Evolutionary conservation across 2,329 filamentous ascomycete species (phyloP).

Genomic region (Botryotinia globosa): DNA sequence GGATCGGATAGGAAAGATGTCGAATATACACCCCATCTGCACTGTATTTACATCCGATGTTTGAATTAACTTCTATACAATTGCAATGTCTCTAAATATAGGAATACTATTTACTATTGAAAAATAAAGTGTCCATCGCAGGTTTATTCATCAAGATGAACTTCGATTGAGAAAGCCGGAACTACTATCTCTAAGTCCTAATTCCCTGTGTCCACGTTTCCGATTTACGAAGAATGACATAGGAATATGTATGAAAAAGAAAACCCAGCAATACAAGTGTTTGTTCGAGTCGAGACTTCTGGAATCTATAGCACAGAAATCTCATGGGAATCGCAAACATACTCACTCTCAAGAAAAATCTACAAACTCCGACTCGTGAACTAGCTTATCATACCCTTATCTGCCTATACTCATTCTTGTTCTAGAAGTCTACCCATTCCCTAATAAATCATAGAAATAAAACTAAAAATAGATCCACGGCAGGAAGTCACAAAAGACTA

Average conservation of each 20-base stretch:
- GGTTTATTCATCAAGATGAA: no score
- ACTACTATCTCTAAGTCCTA: background rate
- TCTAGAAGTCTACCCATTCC: background rate
- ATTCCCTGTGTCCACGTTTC: background rate
- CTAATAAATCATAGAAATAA: background rate
- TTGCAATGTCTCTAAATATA: background rate
- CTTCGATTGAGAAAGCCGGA: background rate
- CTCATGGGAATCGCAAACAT: background rate
- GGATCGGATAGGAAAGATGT: background rate
- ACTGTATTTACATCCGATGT: background rate
- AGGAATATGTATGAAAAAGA: background rate
- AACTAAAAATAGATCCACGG: background rate
- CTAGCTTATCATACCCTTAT: background rate
- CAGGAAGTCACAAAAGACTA: background rate
- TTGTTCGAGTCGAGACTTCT: background rate
- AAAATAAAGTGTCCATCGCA: background rate
- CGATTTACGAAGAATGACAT: background rate
- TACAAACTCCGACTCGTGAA: background rate
- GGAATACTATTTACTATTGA: background rate
- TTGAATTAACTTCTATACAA: fast-evolving
- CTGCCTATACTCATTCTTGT: background rate
- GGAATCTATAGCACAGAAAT: background rate
- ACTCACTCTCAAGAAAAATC: background rate
- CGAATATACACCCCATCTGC: background rate
- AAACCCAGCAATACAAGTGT: background rate